Base-by-base conservation (phyloP, 129 eudicot genomes). In the Lactuca saligna region DNA sequence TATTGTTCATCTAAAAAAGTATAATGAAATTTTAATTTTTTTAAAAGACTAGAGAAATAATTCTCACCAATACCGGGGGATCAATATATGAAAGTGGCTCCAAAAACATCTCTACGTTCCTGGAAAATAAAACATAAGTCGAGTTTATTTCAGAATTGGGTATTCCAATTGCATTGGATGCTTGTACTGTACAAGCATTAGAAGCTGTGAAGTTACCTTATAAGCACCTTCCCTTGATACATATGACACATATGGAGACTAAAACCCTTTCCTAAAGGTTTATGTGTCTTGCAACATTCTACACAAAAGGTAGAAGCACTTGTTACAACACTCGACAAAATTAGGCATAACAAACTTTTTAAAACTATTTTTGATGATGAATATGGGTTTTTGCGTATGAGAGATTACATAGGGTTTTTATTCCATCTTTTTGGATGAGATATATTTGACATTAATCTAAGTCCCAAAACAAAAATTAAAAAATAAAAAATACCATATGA, bases 61-160 rank as follows among this genome's bases (percentile, higher is more conserved):
- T 34, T 56, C 83, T 84, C 56, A 90, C 97, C 94, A 90, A 59
- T 82, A 81, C 65, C 3, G 76, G 57, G 35, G 88, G 85, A 50
- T 82, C 86, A 51, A 84, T 66, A 68, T 78, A 82, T 70, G 80
- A 83, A 44, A 89, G 51, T 46, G 94, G 97, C 77, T 86, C 85
- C 82, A 87, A 66, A 86, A 84, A 82, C 79, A 86, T 90, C 78
- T 87, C 97, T 75, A 86, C 91, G 66, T 90, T 90, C 87, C 96
- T 88, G 76, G 7, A 71, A 15, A 16, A 57, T 35, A 16, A 6
- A 8, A 33, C 3, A 3, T 17, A 15, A 11, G 6, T 17, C 7
- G 44, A 53, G n/a, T 42, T 41, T 31, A 54, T 15, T 49, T 46
- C 11, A 3, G 0, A 32, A 33, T 49, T 31, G 34, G 57, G 44